These are phyloP conservation scores for Pycnococcus provasolii DNA, from an alignment of 139 green algal genomes.

Conservation along the genomic window DNA sequence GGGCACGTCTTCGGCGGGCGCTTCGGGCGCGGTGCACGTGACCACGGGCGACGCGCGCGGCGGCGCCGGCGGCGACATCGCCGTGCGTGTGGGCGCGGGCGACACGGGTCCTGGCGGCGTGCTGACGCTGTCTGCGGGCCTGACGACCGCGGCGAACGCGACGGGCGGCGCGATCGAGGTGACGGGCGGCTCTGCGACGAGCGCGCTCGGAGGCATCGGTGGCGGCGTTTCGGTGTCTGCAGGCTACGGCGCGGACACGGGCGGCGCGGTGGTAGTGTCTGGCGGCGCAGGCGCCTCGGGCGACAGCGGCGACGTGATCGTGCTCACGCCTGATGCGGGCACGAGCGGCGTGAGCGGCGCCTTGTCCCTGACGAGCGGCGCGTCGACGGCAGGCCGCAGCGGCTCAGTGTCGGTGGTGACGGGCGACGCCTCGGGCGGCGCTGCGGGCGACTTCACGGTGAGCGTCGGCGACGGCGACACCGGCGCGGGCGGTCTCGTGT, in stretches of 20 bases:
- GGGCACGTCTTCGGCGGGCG: no score
- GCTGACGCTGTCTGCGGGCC: no score
- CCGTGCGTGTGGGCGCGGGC: no score
- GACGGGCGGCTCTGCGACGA: not conserved
- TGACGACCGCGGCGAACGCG: no score
- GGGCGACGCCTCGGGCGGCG: not conserved
- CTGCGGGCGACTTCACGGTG: not conserved
- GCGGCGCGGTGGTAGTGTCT: constrained; percentile 1
- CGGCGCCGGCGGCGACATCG: no score
- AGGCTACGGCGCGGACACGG: not conserved
- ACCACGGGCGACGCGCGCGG: no score
- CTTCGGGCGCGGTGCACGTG: no score
- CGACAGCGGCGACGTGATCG: not conserved
- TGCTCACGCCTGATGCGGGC: not conserved
- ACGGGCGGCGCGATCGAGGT: no score
- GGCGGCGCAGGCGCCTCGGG: not conserved
- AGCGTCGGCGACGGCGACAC: not conserved
- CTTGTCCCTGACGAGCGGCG: not conserved
- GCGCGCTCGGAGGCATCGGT: not conserved
- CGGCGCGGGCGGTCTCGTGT: not conserved
- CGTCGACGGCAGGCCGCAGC: not conserved
- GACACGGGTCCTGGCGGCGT: no score
- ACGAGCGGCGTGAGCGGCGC: not conserved
- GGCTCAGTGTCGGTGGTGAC: not conserved
- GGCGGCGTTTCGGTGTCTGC: not conserved